Evolutionary conservation across 257 asterid genomes (phyloP), one percentile per base, ranked within the genome.

Genomic region (Solanum chmielewskii): DNA sequence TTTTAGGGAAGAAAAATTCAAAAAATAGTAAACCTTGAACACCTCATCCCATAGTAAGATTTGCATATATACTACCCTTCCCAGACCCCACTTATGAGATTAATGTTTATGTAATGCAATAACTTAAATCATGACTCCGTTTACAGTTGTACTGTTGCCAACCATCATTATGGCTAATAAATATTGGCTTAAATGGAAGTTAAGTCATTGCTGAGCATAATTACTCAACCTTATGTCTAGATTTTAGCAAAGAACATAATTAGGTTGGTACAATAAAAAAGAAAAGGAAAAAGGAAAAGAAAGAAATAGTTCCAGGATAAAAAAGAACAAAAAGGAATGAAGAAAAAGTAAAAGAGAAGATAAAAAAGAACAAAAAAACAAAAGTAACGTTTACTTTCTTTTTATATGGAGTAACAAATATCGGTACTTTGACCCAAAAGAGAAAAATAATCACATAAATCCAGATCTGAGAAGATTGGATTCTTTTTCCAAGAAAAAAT

Each of bases 391-490:
- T 88, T 86, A 90, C 90, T 88, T 90, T 86, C 76, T 33, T 85
- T 87, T 62, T 45, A 71, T 88, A n/a, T 87, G 29, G 85, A 81
- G 69, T 49, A 81, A 27, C 85, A 81, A 81, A 69, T 81, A 33
- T 70, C 47, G 76, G 42, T 70, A 85, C 78, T 85, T 85, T 27
- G 87, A 42, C 87, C 42, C 66, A 18, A 70, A 75, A 64, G n/a
- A 21, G 33, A 45, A 42, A 85, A 85, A 49, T 47, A 49, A 81
- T 49, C 87, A 77, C 52, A 76, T 62, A 86, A 90, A 87, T 90
- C 91, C 91, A 90, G 97, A 93, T 95, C 90, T 89, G 87, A 90
- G 92, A 90, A 91, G 91, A 91, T 86, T 56, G 87, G 85, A 85
- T 88, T 87, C 91, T 86, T 87, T 69, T 87, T 83, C 90, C 88